These are phyloP conservation scores for Phytophthora multivora DNA, from an alignment of 352 stramenopile genomes.

Conservation along the genomic window DNA sequence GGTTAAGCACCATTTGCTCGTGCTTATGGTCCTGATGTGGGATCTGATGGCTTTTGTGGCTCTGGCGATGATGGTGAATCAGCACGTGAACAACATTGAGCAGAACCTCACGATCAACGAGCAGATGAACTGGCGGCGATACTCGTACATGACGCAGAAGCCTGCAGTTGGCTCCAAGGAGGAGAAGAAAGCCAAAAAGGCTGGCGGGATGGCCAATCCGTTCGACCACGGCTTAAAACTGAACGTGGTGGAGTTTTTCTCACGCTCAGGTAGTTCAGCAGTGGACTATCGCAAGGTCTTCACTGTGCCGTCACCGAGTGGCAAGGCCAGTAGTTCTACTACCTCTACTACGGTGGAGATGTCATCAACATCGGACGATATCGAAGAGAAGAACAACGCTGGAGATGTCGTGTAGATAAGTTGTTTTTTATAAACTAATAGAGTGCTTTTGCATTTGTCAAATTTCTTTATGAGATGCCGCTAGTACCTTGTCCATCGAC, in stretches of 20 bases:
- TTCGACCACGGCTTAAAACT: slow-evolving; percentile 48
- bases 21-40: slow-evolving; percentile 70
- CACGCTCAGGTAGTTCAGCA: slow-evolving; percentile 33
- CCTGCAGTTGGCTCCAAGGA: slow-evolving; percentile 5
- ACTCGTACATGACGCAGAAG: slow-evolving; percentile 59
- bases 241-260: slow-evolving; percentile 61
- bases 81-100: slow-evolving; percentile 68
- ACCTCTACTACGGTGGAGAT: slow-evolving; percentile 15
- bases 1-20: slow-evolving; percentile 55
- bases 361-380: slow-evolving; percentile 14
- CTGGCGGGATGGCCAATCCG: slow-evolving; percentile 39
- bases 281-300: slow-evolving; percentile 55
- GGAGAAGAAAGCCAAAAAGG: slow-evolving; percentile 18
- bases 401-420: slow-evolving; percentile 31
- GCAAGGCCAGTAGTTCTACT: slow-evolving; percentile 15
- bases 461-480: background rate
- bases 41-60: slow-evolving; percentile 47
- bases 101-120: slow-evolving; percentile 86
- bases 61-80: slow-evolving; percentile 62
- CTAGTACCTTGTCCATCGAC: slow-evolving; percentile 28
- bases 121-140: slow-evolving; percentile 83
- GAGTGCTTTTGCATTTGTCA: background rate
- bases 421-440: background rate
- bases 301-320: slow-evolving; percentile 16
- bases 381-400: slow-evolving; percentile 7